Conservation (phyloP, 2,329 filamentous ascomycete genomes). For the Madurella mycetomatis region DNA sequence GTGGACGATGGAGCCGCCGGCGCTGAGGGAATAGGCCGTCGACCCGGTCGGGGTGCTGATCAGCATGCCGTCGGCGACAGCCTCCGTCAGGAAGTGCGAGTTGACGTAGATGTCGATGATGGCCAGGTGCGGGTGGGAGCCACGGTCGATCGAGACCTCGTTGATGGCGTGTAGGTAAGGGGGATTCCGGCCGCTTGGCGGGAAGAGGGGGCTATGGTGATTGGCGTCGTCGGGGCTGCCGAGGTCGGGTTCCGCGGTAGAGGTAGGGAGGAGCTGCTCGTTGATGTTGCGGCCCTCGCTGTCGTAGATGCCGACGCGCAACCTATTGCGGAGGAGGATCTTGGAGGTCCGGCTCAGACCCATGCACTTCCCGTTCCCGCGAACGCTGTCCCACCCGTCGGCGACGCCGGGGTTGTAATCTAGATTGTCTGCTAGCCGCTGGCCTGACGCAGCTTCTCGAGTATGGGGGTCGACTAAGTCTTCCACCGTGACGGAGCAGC, state of each 20-base stretch:
- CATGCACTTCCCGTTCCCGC: conserved; percentile 82
- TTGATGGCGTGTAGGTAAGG: conserved; percentile 71
- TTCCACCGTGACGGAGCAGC: conserved; percentile 48
- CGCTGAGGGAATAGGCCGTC: conserved; percentile 91
- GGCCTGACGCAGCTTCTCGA: conserved; percentile 32
- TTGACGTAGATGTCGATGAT: conserved; percentile 90
- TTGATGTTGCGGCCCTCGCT: conserved; percentile 59
- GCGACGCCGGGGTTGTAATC: conserved; percentile 20
- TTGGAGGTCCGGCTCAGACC: conserved; percentile 69
- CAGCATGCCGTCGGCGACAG: conserved; percentile 91
- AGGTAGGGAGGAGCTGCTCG: conserved; percentile 45
- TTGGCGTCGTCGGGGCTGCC: conserved; percentile 2
- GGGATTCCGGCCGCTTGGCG: conserved; percentile 5
- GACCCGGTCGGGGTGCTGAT: conserved; percentile 91
- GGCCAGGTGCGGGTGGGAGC: conserved; percentile 82
- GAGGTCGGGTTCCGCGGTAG: conserved; percentile 35
- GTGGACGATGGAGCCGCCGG: conserved; percentile 89
- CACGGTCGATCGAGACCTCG: conserved; percentile 89
- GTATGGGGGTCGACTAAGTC: conserved; percentile 40
- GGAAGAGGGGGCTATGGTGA: neutral
- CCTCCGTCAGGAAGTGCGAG: conserved; percentile 84
- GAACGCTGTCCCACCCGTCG: conserved; percentile 64
- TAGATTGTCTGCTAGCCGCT: conserved; percentile 25
- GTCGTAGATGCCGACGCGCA: conserved; percentile 82
- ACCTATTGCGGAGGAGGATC: conserved; percentile 77